Percentiles rank a stretch among this genome's conserved stretches.
Evolutionary conservation across 2,329 filamentous ascomycete genomes (phyloP).

Genomic region (Aspergillus bombycis): DNA sequence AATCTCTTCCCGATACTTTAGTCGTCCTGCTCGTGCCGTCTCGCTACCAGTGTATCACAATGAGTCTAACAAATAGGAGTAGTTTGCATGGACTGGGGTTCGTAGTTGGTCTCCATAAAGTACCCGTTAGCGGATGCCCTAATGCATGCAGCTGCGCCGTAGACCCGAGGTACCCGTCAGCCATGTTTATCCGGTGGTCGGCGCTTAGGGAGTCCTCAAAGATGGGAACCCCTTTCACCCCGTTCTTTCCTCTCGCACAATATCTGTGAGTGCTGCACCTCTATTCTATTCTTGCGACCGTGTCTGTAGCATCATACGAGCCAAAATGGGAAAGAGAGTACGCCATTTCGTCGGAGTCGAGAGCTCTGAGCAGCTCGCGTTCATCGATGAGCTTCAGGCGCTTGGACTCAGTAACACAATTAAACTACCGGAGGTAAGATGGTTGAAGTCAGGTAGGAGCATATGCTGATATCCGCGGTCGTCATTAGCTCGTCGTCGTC

Average conservation of each 20-base stretch:
- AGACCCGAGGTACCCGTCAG: neutral
- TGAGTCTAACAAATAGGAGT: neutral
- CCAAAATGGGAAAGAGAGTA: constrained; percentile 1
- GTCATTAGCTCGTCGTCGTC: neutral
- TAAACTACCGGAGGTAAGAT: constrained; percentile 19
- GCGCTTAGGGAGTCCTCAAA: neutral
- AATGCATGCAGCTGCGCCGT: neutral
- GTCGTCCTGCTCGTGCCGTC: neutral
- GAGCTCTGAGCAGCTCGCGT: constrained; percentile 38
- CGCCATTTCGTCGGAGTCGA: constrained; percentile 55
- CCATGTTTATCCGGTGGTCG: neutral
- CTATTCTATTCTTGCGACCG: neutral
- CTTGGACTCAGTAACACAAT: constrained; percentile 21
- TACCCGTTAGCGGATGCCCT: neutral
- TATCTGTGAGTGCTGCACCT: neutral
- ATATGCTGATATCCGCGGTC: neutral
- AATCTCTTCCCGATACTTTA: neutral
- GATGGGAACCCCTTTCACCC: neutral
- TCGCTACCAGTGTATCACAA: neutral
- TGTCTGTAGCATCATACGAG: neutral
- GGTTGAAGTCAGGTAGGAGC: neutral
- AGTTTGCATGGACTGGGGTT: neutral
- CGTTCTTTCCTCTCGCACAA: neutral
- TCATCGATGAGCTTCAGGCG: constrained; percentile 22
- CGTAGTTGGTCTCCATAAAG: neutral